A percentile compares a stretch with the other conserved stretches of the same genome.
These are phyloP conservation scores for Entomortierella parvispora DNA, from an alignment of 192 early-diverging fungal species.

Conservation along the genomic window DNA sequence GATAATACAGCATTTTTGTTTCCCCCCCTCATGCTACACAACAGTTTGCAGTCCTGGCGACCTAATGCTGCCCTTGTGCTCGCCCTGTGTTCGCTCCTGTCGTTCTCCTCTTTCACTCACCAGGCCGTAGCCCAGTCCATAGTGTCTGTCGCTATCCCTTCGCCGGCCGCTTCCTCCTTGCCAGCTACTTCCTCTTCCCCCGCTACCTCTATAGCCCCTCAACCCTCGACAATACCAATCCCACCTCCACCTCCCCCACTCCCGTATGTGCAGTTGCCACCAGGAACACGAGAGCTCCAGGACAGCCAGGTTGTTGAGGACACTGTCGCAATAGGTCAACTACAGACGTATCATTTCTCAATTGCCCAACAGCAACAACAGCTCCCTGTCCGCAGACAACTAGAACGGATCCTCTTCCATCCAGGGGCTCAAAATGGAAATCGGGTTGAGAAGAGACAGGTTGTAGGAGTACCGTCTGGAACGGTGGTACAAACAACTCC, in stretches of 20 bases:
- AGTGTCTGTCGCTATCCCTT: no score
- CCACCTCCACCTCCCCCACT: slow-evolving; percentile 11
- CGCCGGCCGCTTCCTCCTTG: no score
- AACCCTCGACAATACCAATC: background rate
- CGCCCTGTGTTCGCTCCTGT: background rate
- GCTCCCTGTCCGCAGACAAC: slow-evolving; percentile 33
- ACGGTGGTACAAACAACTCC: background rate
- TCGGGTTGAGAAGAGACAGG: slow-evolving; percentile 6
- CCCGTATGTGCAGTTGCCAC: slow-evolving; percentile 6
- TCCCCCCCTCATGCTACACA: slow-evolving; percentile 11
- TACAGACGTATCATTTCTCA: slow-evolving; percentile 49
- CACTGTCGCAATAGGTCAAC: slow-evolving; percentile 29
- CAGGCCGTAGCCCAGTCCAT: background rate
- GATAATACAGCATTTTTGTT: no score
- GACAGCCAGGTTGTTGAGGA: slow-evolving; percentile 40
- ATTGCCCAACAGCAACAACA: slow-evolving; percentile 17
- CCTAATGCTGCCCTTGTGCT: background rate
- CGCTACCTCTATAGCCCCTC: background rate
- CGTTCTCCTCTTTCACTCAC: background rate
- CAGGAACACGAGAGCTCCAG: slow-evolving; percentile 41
- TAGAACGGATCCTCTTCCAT: slow-evolving; percentile 42
- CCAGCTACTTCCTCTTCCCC: background rate
- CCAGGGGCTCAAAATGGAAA: background rate
- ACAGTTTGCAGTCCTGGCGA: background rate
- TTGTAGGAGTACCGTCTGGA: background rate